phyloP scores from a whole-genome alignment of 495 filamentous ascomycete genomes.

The Viridothelium virens region DNA sequence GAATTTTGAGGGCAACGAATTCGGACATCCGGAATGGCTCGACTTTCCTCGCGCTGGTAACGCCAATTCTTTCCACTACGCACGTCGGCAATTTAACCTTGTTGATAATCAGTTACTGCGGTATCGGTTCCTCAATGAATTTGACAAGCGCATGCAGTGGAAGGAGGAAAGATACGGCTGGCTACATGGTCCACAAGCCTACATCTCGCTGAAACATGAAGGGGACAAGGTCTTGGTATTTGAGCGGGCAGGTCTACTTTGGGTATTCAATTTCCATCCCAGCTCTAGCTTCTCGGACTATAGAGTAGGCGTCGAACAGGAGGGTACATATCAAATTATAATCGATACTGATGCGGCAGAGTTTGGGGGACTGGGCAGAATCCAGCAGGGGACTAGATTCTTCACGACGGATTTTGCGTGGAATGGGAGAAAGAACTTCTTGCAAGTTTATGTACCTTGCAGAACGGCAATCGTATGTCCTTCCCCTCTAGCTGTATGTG shows the following conservation, averaged over 20 bases:
- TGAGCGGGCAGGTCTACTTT: slow-evolving; percentile 82
- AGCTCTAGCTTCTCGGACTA: slow-evolving; percentile 86
- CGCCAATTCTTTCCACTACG: slow-evolving; percentile 94
- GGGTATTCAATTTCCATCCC: slow-evolving; percentile 94
- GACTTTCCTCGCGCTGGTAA: slow-evolving; percentile 96
- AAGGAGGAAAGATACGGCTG: slow-evolving; percentile 86
- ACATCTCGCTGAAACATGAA: slow-evolving; percentile 90
- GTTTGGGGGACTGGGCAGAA: slow-evolving; percentile 71
- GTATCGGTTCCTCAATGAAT: slow-evolving; percentile 89
- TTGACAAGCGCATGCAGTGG: slow-evolving; percentile 85
- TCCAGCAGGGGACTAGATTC: slow-evolving; percentile 71
- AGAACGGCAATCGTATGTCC: slow-evolving; percentile 69
- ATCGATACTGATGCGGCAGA: slow-evolving; percentile 70
- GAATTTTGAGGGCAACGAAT: slow-evolving; percentile 98
- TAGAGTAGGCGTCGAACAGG: slow-evolving; percentile 72
- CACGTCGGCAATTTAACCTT: slow-evolving; percentile 88
- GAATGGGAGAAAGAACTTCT: slow-evolving; percentile 82
- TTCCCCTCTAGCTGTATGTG: neutral
- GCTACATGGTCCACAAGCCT: slow-evolving; percentile 80
- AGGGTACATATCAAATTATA: slow-evolving; percentile 82
- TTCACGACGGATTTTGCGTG: slow-evolving; percentile 83
- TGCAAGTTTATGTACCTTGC: slow-evolving; percentile 84
- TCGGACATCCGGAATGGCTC: slow-evolving; percentile 98
- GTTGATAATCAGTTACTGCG: slow-evolving; percentile 78
- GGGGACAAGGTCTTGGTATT: slow-evolving; percentile 92